Conservation (phyloP, 2,329 filamentous ascomycete genomes). For the Epichloe aotearoae region DNA sequence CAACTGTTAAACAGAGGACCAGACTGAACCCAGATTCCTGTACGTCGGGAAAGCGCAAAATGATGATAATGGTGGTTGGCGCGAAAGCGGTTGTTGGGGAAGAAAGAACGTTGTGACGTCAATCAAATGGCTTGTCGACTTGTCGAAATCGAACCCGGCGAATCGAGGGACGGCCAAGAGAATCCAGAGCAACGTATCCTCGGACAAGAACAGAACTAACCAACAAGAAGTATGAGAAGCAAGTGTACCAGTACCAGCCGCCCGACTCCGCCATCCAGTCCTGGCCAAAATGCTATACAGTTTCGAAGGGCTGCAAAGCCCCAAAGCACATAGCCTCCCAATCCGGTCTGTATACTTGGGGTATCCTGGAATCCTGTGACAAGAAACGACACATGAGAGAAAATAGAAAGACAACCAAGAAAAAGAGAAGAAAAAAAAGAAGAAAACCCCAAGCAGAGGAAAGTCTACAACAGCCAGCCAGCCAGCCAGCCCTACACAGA, state of each 20-base stretch:
- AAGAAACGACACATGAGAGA: slow-evolving; percentile 12
- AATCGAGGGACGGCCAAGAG: slow-evolving; percentile 4
- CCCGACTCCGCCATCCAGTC: slow-evolving; percentile 27
- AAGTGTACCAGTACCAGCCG: slow-evolving; percentile 10
- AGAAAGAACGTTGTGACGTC: not conserved
- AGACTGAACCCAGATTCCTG: not conserved
- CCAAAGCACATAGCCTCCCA: slow-evolving; percentile 23
- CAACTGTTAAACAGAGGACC: too few relatives aligned
- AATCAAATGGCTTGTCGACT: not conserved
- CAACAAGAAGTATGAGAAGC: slow-evolving; percentile 4
- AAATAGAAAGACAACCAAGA: slow-evolving; percentile 7
- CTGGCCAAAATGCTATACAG: slow-evolving; percentile 21
- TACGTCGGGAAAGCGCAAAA: not conserved
- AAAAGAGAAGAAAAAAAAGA: not conserved
- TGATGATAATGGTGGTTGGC: not conserved
- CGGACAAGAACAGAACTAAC: not conserved
- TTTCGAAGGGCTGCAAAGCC: slow-evolving; percentile 16
- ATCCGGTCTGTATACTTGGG: slow-evolving; percentile 21
- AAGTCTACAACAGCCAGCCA: not conserved
- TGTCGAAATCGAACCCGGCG: slow-evolving; percentile 2
- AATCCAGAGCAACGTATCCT: slow-evolving; percentile 5
- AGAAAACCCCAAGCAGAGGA: not conserved
- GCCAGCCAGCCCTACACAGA: not conserved
- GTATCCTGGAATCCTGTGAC: slow-evolving; percentile 21
- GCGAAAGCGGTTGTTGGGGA: not conserved